Evolutionary conservation across 306 rosid genomes (phyloP), one percentile per base, ranked within the genome.

Genomic region (Vigna trinervia): DNA sequence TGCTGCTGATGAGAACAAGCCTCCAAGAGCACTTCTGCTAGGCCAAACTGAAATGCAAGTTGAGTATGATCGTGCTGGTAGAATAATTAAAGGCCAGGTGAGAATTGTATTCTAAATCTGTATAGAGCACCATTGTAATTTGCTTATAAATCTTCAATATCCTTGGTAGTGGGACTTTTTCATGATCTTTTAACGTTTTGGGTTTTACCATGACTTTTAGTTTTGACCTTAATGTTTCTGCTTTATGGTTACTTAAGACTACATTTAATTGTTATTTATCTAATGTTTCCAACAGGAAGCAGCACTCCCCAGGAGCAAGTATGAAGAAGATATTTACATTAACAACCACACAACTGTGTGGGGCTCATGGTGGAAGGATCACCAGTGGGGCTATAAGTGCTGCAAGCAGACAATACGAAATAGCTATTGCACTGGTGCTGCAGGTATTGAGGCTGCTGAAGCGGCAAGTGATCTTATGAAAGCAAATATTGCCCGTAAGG

Each of bases 281-380:
- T 30, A 20, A n/a, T 61, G 51, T 26, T 65, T 64, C 54, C 36
- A 53, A 23, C 63, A 77, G 81, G 81, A 77, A 77, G 81, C 45
- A 15, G 81, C 74, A 15, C 19, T 77, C 6, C 81, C 81, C 67
- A 80, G 76, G 72, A 88, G 90, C 83, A 90, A 85, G 83, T 90
- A 84, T 67, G 91, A 91, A 54, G 81, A 77, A 54, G 81, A 77
- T 66, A 73, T 77, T 66, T 77, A 66, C 67, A 77, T 77, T 23
- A 77, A 91, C 69, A 91, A 91, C 75, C 91, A 91, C 80, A 88
- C 88, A 0, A 76, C 87, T 68, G 90, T 89, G 34, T 87, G 93
- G 93, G 93, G 91, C 12, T 91, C 96, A 8, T 91, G 93, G 93
- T 90, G 93, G 96, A 87, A 75, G 83, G 96, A 85, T 85, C 87